Evolutionary conservation across 2,329 filamentous ascomycete genomes (phyloP).

Genomic region (Fusarium haematococcum): DNA sequence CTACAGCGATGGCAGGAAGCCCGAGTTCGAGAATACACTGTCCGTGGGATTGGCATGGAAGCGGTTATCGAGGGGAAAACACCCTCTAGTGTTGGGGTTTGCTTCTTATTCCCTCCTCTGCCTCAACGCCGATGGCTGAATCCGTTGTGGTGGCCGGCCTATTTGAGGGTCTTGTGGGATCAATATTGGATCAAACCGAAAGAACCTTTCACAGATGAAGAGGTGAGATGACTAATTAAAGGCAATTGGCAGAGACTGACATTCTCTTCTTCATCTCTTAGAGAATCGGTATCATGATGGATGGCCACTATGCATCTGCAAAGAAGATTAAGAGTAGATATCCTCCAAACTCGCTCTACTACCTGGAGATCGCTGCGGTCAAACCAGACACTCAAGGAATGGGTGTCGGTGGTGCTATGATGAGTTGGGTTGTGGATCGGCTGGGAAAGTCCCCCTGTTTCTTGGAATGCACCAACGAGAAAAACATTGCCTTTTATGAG

Average conservation of each 20-base stretch:
- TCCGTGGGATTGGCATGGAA: conserved; percentile 12
- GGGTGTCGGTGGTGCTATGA: neutral
- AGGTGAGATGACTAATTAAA: neutral
- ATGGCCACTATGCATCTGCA: neutral
- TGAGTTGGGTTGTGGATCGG: neutral
- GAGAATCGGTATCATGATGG: neutral
- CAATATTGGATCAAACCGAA: neutral
- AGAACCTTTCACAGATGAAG: conserved; percentile 2
- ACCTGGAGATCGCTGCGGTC: neutral
- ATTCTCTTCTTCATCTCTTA: neutral
- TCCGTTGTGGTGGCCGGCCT: conserved; percentile 15
- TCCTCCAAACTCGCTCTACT: neutral
- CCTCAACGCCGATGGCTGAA: conserved; percentile 11
- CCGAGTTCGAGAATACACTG: conserved; percentile 10
- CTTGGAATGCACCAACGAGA: neutral
- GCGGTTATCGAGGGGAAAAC: neutral
- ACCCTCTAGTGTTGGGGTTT: neutral
- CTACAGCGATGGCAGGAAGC: conserved; percentile 18
- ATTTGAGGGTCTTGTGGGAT: conserved; percentile 9
- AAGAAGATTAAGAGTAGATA: neutral
- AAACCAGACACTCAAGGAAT: neutral
- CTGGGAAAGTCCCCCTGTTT: neutral
- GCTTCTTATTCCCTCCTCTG: conserved; percentile 1
- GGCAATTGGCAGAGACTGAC: neutral
- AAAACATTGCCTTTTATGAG: neutral